phyloP scores from a whole-genome alignment of 768 basidiomycete species.

The Auricularia sp. region DNA sequence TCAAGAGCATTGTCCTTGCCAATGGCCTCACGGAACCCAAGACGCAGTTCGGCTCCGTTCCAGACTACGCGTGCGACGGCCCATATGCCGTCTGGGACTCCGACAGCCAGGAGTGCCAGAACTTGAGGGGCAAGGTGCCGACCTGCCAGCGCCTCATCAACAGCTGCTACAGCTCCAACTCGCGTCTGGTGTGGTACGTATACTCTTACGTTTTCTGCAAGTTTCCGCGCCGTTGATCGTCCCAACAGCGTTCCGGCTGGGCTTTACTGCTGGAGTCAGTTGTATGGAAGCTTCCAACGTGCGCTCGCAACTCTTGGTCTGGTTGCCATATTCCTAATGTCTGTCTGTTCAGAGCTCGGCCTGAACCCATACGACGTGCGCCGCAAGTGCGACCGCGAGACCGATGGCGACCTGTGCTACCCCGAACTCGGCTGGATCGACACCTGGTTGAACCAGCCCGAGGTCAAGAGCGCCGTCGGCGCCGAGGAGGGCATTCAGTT shows the following conservation, averaged over 20 bases:
- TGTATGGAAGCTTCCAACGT: slow-evolving; percentile 63
- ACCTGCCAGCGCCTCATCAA: slow-evolving; percentile 67
- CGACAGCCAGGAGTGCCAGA: slow-evolving; percentile 51
- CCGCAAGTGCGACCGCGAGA: slow-evolving; percentile 54
- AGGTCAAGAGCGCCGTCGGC: slow-evolving; percentile 70
- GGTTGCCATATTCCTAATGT: background rate
- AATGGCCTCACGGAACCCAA: slow-evolving; percentile 82
- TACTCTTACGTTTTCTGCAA: background rate
- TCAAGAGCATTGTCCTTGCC: slow-evolving; percentile 74
- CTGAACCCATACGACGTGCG: slow-evolving; percentile 88
- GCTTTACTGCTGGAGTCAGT: slow-evolving; percentile 69
- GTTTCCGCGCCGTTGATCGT: too few relatives aligned
- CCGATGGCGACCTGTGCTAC: slow-evolving; percentile 70
- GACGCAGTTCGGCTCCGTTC: slow-evolving; percentile 67
- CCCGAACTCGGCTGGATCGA: slow-evolving; percentile 81
- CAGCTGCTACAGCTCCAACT: slow-evolving; percentile 54
- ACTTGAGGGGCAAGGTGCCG: slow-evolving; percentile 53
- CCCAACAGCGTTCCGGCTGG: slow-evolving; percentile 47
- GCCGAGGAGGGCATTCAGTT: slow-evolving; percentile 51
- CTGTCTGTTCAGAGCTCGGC: slow-evolving; percentile 40
- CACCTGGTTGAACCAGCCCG: slow-evolving; percentile 70
- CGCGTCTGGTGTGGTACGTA: slow-evolving; percentile 40
- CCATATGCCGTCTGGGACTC: slow-evolving; percentile 73
- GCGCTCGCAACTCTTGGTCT: slow-evolving; percentile 16
- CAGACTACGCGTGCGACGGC: slow-evolving; percentile 72